Conservation (phyloP, 106 monocot genomes). For the Dioscorea dumetorum region DNA sequence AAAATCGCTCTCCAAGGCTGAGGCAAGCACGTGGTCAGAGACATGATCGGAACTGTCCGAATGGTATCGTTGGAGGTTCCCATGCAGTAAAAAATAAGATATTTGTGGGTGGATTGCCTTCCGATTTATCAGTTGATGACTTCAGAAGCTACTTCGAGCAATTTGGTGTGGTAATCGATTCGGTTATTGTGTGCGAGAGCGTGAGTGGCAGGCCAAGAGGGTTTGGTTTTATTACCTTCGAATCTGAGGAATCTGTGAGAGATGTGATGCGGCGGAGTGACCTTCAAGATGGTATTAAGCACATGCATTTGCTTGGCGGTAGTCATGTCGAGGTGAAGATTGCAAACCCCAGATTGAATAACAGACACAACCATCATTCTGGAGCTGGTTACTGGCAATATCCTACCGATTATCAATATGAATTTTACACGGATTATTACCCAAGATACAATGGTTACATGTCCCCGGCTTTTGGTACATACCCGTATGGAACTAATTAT, state of each 20-base stretch:
- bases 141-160: constrained; percentile 54
- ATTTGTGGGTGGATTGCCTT: constrained; percentile 75
- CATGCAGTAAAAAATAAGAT: constrained; percentile 43
- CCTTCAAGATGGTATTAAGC: background rate
- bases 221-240: constrained; percentile 84
- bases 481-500: too few relatives aligned
- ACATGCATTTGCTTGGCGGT: constrained; percentile 58
- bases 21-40: constrained; percentile 8
- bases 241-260: constrained; percentile 57
- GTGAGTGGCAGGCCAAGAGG: constrained; percentile 54
- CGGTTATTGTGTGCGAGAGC: constrained; percentile 59
- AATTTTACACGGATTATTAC: too few relatives aligned
- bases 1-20: constrained; percentile 13
- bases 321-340: constrained; percentile 79
- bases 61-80: constrained; percentile 4
- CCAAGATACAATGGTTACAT: too few relatives aligned
- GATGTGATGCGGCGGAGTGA: constrained; percentile 22
- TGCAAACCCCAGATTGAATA: constrained; percentile 49
- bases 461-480: too few relatives aligned
- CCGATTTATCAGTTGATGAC: constrained; percentile 33
- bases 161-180: constrained; percentile 62
- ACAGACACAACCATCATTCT: too few relatives aligned
- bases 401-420: too few relatives aligned
- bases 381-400: too few relatives aligned
- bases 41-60: constrained; percentile 7